Base-by-base conservation (phyloP, 2,329 filamentous ascomycete genomes). In the Capronia americana region DNA sequence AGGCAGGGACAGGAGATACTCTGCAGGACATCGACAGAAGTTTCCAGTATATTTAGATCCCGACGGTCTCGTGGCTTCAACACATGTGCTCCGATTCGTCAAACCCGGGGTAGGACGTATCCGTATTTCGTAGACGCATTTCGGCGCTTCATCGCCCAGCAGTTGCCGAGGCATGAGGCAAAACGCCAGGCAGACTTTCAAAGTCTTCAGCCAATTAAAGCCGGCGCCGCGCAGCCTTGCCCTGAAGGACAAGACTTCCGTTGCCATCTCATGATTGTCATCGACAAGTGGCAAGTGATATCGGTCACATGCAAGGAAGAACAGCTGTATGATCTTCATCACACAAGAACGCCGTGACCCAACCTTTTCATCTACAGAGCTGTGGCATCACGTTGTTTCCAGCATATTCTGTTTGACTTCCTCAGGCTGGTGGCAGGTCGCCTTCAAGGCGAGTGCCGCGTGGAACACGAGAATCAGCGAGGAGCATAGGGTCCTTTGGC, bases 61-160 rank as follows among this genome's bases (percentile, higher is more conserved):
- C 12, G n/a, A 55, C 20, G 28, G n/a, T 55, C 53, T 55, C 53
- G 53, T 55, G 53, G 28, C 20, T 53, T 20, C 12, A 20, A 26
- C 12, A 30, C 28, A 20, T 20, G 53, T 55, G 53, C 53, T 55
- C 14, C 5, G 11, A 55, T 55, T 55, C 28, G 53, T 11, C 17
- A 34, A 30, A 34, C n/a, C 17, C 26, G 26, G 23, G 48, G 23
- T 28, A 24, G 48, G n/a, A 55, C 53, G 53, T 55, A 55, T 55
- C 28, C 53, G 53, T 55, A 55, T 55, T 32, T 51, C 48, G 28
- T 30, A 32, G 53, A 55, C 23, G 53, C 53, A 32, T 55, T 34
- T 55, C 26, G 24, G 53, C 24, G 28, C 53, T 14, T 55, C 28
- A 28, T 12, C 20, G 17, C 57, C 57, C 12, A 20, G 14, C 26